Conservation (phyloP, 2,329 filamentous ascomycete genomes). For the Knufia fluminis region DNA sequence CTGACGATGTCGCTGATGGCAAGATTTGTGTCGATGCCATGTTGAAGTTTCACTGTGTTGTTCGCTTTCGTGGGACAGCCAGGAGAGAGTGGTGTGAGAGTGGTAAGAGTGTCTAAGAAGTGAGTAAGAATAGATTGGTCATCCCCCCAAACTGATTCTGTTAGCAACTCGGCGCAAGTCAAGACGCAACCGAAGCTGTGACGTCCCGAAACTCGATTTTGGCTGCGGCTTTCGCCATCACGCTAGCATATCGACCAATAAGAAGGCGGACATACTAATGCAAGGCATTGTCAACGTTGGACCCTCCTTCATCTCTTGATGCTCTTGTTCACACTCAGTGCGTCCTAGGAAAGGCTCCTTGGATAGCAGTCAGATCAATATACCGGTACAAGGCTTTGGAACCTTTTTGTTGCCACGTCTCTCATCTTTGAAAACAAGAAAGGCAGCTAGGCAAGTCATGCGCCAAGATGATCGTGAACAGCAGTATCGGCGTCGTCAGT, state of each 20-base stretch:
- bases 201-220: background rate
- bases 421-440: background rate
- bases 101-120: background rate
- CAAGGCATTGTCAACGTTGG: background rate
- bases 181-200: slow-evolving; percentile 1
- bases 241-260: slow-evolving; percentile 1
- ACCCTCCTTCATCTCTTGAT: background rate
- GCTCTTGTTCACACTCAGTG: background rate
- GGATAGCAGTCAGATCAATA: no score
- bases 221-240: background rate
- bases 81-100: background rate
- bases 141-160: background rate
- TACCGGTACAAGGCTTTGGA: no score
- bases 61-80: background rate
- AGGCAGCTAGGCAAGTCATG: background rate
- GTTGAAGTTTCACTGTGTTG: slow-evolving; percentile 9
- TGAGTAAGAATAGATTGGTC: slow-evolving; percentile 6
- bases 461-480: slow-evolving; percentile 1
- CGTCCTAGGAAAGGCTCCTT: background rate
- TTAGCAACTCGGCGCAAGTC: background rate
- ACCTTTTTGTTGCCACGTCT: background rate
- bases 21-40: slow-evolving; percentile 35
- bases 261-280: background rate
- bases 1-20: slow-evolving; percentile 40
- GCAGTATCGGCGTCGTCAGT: slow-evolving; percentile 4